A percentile compares a stretch with the other conserved stretches of the same genome.
Conservation (phyloP, 169 alveolate genomes). For the Plasmodium billcollinsi region DNA sequence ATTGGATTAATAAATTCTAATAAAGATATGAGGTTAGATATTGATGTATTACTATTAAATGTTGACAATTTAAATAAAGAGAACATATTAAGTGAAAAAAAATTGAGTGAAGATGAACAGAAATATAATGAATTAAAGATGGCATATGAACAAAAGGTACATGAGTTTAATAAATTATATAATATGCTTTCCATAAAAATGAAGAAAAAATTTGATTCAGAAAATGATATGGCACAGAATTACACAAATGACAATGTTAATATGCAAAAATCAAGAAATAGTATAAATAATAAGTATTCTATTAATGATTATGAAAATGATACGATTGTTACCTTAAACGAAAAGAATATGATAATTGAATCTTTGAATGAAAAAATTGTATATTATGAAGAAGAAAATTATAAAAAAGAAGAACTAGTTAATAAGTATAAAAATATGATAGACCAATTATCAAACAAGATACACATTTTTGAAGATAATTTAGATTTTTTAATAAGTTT, state of each 20-base stretch:
- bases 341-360: slow-evolving; percentile 34
- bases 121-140: slow-evolving; percentile 53
- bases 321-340: slow-evolving; percentile 2
- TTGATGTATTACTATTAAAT: slow-evolving; percentile 41
- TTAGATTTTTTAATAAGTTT: slow-evolving; percentile 30
- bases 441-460: slow-evolving; percentile 28
- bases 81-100: slow-evolving; percentile 13
- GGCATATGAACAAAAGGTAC: slow-evolving; percentile 25
- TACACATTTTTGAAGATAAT: slow-evolving; percentile 64
- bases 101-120: slow-evolving; percentile 1
- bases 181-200: slow-evolving; percentile 12
- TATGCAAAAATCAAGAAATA: neutral
- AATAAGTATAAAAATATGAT: slow-evolving; percentile 33
- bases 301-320: neutral
- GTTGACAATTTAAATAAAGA: slow-evolving; percentile 53
- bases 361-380: slow-evolving; percentile 24
- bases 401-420: slow-evolving; percentile 39
- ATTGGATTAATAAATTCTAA: slow-evolving; percentile 35
- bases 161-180: slow-evolving; percentile 24
- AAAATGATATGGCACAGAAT: neutral
- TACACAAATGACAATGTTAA: neutral
- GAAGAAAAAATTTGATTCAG: slow-evolving; percentile 32
- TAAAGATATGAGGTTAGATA: slow-evolving; percentile 60
- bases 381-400: slow-evolving; percentile 26
- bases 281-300: neutral